These are phyloP conservation scores for Hydnomerulius pinastri DNA, from an alignment of 768 basidiomycete genomes.

Conservation along the genomic window DNA sequence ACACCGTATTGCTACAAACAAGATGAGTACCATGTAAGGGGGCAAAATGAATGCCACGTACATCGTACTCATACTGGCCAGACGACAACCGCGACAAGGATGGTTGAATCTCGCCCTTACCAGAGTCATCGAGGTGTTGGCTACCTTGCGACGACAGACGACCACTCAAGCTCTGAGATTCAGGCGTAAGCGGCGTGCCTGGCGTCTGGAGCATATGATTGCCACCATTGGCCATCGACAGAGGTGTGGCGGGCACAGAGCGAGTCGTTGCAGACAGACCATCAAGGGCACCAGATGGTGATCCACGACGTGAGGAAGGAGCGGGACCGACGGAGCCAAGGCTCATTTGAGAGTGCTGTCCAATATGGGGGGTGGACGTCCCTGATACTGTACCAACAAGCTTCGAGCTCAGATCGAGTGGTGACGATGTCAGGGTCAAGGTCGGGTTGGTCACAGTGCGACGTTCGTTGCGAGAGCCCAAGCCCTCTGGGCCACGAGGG, in stretches of 20 bases:
- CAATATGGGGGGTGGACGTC: slow-evolving; percentile 62
- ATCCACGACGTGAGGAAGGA: slow-evolving; percentile 70
- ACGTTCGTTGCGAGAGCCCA: slow-evolving; percentile 58
- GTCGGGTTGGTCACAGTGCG: slow-evolving; percentile 77
- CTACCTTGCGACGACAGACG: slow-evolving; percentile 53
- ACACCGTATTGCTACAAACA: slow-evolving; percentile 51
- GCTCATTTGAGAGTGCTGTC: slow-evolving; percentile 59
- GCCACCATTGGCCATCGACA: slow-evolving; percentile 50
- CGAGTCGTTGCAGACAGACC: slow-evolving; percentile 62
- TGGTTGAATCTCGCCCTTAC: slow-evolving; percentile 62
- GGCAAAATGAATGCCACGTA: slow-evolving; percentile 31
- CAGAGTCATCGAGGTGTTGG: slow-evolving; percentile 51
- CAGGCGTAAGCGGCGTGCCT: slow-evolving; percentile 61
- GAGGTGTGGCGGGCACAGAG: slow-evolving; percentile 83
- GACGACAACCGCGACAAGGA: slow-evolving; percentile 71
- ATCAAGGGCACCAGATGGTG: slow-evolving; percentile 68
- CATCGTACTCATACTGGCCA: slow-evolving; percentile 64
- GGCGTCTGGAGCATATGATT: slow-evolving; percentile 64
- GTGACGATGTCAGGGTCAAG: slow-evolving; percentile 58
- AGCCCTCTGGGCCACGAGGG: slow-evolving; percentile 60
- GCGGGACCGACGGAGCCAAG: slow-evolving; percentile 27
- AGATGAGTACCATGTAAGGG: slow-evolving; percentile 8
- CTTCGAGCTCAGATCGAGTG: slow-evolving; percentile 51
- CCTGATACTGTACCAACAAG: slow-evolving; percentile 53
- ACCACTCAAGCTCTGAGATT: slow-evolving; percentile 60